Percentiles rank a stretch among this genome's conserved stretches.
These are phyloP conservation scores for Fragaria ananassa DNA, from an alignment of 306 rosid genomes.

Conservation along the genomic window DNA sequence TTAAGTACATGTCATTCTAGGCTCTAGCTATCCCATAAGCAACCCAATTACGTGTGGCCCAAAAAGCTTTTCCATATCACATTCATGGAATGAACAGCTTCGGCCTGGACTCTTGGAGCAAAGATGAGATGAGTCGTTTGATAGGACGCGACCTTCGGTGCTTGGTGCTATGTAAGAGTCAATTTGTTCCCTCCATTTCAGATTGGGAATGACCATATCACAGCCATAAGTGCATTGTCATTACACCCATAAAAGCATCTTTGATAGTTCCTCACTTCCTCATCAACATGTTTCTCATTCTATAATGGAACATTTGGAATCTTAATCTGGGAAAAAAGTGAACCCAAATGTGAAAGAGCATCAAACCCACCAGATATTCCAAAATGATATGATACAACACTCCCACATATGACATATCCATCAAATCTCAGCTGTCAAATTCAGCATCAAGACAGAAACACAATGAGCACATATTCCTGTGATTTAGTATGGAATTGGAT, in stretches of 20 bases:
- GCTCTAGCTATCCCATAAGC: too few relatives aligned
- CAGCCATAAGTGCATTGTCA: constrained; percentile 18
- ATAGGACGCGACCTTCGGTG: background rate
- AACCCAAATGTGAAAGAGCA: constrained; percentile 11
- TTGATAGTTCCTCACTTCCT: background rate
- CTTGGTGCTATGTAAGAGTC: background rate
- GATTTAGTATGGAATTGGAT: constrained; percentile 2
- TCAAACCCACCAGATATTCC: background rate
- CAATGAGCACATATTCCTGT: constrained; percentile 16
- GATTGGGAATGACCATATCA: background rate
- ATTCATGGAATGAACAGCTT: background rate
- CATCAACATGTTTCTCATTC: background rate
- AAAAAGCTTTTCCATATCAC: too few relatives aligned
- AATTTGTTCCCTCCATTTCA: constrained; percentile 1
- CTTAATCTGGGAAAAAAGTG: background rate
- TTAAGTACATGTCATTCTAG: too few relatives aligned
- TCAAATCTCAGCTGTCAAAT: constrained; percentile 4
- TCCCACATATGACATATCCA: background rate
- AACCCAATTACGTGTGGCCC: too few relatives aligned
- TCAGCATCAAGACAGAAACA: constrained; percentile 4
- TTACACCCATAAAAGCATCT: background rate
- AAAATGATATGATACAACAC: background rate
- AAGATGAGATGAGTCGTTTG: background rate
- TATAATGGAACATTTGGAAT: background rate
- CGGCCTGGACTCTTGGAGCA: background rate